phyloP scores from a whole-genome alignment of 148 eudicot genomes.

The Spergularia bocconei region DNA sequence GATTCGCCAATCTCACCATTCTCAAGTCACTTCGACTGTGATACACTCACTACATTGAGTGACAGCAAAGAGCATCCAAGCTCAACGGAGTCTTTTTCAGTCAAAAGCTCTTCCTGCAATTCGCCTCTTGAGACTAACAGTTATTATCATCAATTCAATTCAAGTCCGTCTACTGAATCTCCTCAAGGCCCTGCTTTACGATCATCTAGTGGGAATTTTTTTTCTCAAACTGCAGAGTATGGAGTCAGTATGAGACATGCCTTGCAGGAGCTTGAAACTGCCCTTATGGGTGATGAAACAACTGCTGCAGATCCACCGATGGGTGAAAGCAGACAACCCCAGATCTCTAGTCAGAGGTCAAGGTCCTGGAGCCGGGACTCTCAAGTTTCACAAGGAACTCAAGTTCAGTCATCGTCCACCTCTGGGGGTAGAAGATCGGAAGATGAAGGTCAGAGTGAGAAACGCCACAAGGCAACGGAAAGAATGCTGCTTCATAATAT shows the following conservation, averaged over 20 bases:
- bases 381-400: conserved; percentile 26
- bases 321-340: conserved; percentile 41
- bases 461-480: conserved; percentile 30
- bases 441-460: conserved; percentile 30
- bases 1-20: conserved; percentile 76
- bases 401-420: conserved; percentile 31
- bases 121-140: conserved; percentile 47
- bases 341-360: conserved; percentile 40
- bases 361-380: conserved; percentile 42
- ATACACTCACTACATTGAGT: conserved; percentile 39
- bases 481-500: conserved; percentile 13
- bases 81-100: conserved; percentile 48
- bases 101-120: conserved; percentile 44
- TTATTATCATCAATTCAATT: conserved; percentile 34
- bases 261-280: conserved; percentile 63
- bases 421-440: conserved; percentile 28
- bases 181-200: conserved; percentile 16
- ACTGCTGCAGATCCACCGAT: conserved; percentile 25
- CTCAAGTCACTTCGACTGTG: conserved; percentile 48
- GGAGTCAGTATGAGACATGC: conserved; percentile 40
- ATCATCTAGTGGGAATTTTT: conserved; percentile 24
- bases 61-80: conserved; percentile 57
- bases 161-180: conserved; percentile 36
- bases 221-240: conserved; percentile 26
- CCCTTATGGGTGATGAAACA: conserved; percentile 58